Conservation (phyloP, 805 yeast species). For the Ogataea ramenticola region DNA sequence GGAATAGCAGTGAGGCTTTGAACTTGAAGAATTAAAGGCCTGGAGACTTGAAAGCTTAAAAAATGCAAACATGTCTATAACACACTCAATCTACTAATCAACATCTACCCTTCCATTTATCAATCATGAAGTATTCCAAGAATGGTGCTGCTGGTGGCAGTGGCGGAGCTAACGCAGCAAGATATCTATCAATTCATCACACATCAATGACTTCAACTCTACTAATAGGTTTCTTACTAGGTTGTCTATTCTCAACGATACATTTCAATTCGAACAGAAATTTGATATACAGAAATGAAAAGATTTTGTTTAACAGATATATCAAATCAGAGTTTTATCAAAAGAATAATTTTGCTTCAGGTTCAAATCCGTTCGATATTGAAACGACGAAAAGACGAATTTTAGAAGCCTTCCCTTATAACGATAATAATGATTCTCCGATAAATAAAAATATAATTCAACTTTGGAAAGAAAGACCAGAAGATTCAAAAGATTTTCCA, state of each 20-base stretch:
- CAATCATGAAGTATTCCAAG: too few species aligned
- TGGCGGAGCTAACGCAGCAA: too few species aligned
- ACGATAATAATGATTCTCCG: constrained; percentile 4
- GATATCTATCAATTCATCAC: background rate
- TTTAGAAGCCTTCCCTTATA: constrained; percentile 9
- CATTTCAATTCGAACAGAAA: background rate
- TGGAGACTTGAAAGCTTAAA: too few species aligned
- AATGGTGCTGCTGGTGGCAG: too few species aligned
- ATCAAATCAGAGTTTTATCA: constrained; percentile 24
- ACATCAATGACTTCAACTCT: background rate
- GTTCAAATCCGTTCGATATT: constrained; percentile 22
- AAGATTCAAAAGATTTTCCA: constrained; percentile 39
- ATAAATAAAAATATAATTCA: constrained; percentile 14
- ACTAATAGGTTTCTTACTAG: background rate
- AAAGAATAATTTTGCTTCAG: constrained; percentile 25
- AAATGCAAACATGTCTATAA: too few species aligned
- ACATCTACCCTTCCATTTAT: too few species aligned
- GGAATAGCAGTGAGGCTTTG: too few species aligned
- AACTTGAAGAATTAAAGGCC: too few species aligned
- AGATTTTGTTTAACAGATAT: constrained; percentile 16
- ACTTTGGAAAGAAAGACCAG: constrained; percentile 11
- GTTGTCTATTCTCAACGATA: background rate
- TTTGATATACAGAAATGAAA: background rate
- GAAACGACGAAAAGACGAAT: constrained; percentile 9
- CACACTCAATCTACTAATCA: too few species aligned